Base-by-base conservation (phyloP, 2,329 filamentous ascomycete genomes). In the Pseudogymnoascus sp. region DNA sequence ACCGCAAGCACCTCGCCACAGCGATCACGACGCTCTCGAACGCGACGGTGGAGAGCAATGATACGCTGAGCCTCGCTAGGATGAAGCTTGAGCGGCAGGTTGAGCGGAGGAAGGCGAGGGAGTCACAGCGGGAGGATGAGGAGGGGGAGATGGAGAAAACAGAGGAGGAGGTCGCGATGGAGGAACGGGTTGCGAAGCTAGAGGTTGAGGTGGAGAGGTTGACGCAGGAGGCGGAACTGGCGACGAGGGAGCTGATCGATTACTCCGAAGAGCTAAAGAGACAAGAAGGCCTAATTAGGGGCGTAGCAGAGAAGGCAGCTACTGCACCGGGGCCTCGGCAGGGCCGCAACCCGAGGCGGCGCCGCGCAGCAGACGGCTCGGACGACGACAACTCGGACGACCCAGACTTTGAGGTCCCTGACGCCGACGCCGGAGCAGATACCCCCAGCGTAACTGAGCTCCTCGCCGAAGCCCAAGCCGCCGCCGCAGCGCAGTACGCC, bases 211-310 rank as follows among this genome's bases (percentile, higher is more conserved):
- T 86, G 1, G 75, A 80, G 14, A 72, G 74, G 3, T 75, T 84
- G 68, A 88, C 84, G 1, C 72, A 74, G 28, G 77, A 79, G 61
- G 78, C 88, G 71, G 87, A 90, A 68, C 77, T 80, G 70, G 78
- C 77, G 54, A 80, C 88, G 70, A 79, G 86, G 14, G 76, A 79
- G 11, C 73, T 85, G 60, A 82, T 89, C 65, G 87, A 90, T 73
- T 78, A 78, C 7, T 77, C 81, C 64, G 75, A 79, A 7, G 79
- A 77, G 65, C 72, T 83, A 13, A 73, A 64, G 13, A 71, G 71
- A 65, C 67, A 71, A 21, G 65, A 69, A 14, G 37, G 51, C 0
- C 70, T 68, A 67, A 68, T 73, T 71, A 68, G 41, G 65, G 71
- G 65, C 74, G 76, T 64, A 73, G 77, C 62, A 70, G 60, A 65